Evolutionary conservation across 2,329 filamentous ascomycete genomes (phyloP), one percentile per base, ranked within the genome.

Genomic region (Neopestalotiopsis sp.): DNA sequence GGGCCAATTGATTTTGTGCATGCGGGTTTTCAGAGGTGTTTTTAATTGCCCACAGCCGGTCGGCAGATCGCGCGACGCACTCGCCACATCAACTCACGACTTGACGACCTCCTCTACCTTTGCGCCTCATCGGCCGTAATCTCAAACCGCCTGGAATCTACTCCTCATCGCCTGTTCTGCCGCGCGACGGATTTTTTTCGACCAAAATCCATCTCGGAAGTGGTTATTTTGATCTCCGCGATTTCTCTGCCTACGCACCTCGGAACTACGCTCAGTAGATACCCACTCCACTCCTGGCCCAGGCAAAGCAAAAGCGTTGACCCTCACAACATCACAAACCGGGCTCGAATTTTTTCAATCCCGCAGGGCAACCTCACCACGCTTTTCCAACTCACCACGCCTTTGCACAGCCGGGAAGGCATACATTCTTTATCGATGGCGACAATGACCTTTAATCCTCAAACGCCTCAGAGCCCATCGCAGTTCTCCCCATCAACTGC

Each of bases 401-500:
- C 52, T n/a, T 24, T 28, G 24, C 63, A 14, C 4, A 28, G 40
- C 34, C 34, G 52, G 63, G n/a, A 56, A 20, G 63, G 63, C 49
- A 58, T n/a, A 34, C 59, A 58, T 59, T 59, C 49, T 49, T 71
- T 74, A 74, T 78, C 79, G 76, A 80, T 78, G 75, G 78, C 80
- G 82, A 86, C 80, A 80, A 91, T 91, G 88, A 89, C 88, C 82
- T 90, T 88, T 84, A 88, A 90, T 79, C 89, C 89, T 75, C 88
- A 88, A 76, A 91, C 89, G 74, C 89, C 89, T 78, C 89, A 91
- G 84, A 91, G 89, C 79, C 89, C 89, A 77, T 90, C 88, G 77
- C 87, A 89, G 78, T 83, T 85, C 77, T 89, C 87, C 73, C 86
- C 87, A 72, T 85, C 82, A 74, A 86, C 84, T 73, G 85, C 83